Conservation (phyloP, 2,329 filamentous ascomycete species). For the Diplocarpon rosae region DNA sequence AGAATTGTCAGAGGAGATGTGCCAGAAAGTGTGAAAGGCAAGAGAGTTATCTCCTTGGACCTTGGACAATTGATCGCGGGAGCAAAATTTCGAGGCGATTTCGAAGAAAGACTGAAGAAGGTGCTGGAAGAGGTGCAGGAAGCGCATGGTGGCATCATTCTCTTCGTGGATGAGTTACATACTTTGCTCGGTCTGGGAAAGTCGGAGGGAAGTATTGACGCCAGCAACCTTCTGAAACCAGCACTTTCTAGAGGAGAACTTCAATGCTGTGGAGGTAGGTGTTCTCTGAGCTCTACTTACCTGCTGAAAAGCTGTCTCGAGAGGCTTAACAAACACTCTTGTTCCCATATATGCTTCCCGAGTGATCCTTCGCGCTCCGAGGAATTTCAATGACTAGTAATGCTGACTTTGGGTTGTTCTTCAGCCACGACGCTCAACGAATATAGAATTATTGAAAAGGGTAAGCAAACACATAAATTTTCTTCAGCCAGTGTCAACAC, state of each 20-base stretch:
- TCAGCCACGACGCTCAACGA: slow-evolving; percentile 74
- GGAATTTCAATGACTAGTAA: too few relatives aligned
- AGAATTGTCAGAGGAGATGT: slow-evolving; percentile 88
- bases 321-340: too few relatives aligned
- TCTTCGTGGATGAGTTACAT: slow-evolving; percentile 94
- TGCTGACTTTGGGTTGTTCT: too few relatives aligned
- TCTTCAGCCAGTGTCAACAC: not conserved
- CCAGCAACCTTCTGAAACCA: slow-evolving; percentile 88
- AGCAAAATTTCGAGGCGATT: slow-evolving; percentile 90
- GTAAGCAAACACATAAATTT: slow-evolving; percentile 6
- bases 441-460: slow-evolving; percentile 85
- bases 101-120: slow-evolving; percentile 85
- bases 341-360: too few relatives aligned
- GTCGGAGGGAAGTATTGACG: slow-evolving; percentile 91
- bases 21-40: slow-evolving; percentile 91
- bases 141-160: slow-evolving; percentile 77
- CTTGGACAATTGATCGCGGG: slow-evolving; percentile 89
- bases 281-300: too few relatives aligned
- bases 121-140: slow-evolving; percentile 81
- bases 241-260: slow-evolving; percentile 86
- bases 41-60: slow-evolving; percentile 77
- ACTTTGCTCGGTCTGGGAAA: slow-evolving; percentile 86
- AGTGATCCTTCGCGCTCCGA: too few relatives aligned
- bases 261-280: slow-evolving; percentile 69
- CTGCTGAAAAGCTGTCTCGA: too few relatives aligned